Evolutionary conservation across 2,329 filamentous ascomycete genomes (phyloP).

Genomic region (Fusarium secorum): DNA sequence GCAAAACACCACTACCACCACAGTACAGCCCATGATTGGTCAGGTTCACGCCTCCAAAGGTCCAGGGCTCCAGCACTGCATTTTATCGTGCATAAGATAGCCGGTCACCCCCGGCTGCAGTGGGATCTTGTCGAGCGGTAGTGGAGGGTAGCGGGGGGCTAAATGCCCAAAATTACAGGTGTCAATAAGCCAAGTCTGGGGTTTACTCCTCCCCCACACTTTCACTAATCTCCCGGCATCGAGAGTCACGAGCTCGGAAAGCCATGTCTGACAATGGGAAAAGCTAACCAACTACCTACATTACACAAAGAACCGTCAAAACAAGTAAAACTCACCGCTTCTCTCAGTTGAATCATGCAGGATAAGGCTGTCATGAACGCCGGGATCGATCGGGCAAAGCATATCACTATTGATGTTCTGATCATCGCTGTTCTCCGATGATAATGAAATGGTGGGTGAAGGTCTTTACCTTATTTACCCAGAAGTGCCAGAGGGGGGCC

Average conservation of each 20-base stretch:
- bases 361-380: neutral
- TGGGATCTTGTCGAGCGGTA: slow-evolving; percentile 15
- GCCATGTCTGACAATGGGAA: slow-evolving; percentile 6
- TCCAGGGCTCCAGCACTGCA: slow-evolving; percentile 21
- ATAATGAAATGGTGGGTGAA: slow-evolving; percentile 18
- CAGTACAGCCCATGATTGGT: slow-evolving; percentile 9
- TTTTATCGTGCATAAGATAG: slow-evolving; percentile 28
- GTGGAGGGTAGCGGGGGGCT: neutral
- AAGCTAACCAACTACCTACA: neutral
- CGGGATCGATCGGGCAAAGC: slow-evolving; percentile 8
- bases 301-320: neutral
- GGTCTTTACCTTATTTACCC: slow-evolving; percentile 23
- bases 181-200: slow-evolving; percentile 21
- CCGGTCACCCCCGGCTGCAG: slow-evolving; percentile 23
- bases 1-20: slow-evolving; percentile 16
- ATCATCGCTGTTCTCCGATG: slow-evolving; percentile 20
- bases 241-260: slow-evolving; percentile 12
- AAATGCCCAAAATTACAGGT: slow-evolving; percentile 5
- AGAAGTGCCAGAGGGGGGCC: slow-evolving; percentile 1
- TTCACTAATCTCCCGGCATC: neutral
- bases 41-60: slow-evolving; percentile 7
- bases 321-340: slow-evolving; percentile 23
- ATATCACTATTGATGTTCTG: neutral
- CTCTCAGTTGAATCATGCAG: slow-evolving; percentile 8
- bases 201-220: slow-evolving; percentile 30